Percentiles rank a stretch among this genome's conserved stretches.
Conservation (phyloP, 1,139 yeast genomes). For the Hemisphaericaspora lyxosophila region DNA sequence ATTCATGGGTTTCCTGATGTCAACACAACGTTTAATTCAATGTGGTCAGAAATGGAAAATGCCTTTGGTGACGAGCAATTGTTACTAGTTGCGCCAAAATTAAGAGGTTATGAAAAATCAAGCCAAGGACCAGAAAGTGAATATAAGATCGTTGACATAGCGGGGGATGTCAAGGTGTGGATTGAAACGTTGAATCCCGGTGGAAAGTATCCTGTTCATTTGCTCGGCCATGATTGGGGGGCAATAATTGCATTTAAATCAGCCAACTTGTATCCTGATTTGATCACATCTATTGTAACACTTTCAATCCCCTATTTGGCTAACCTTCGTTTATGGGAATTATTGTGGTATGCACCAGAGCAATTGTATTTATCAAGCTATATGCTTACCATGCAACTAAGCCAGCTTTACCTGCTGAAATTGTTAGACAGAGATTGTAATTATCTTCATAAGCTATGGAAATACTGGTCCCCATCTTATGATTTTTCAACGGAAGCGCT, state of each 20-base stretch:
- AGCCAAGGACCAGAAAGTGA: slow-evolving; percentile 29
- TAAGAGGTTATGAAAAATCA: slow-evolving; percentile 43
- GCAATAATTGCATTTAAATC: slow-evolving; percentile 39
- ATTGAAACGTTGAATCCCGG: slow-evolving; percentile 22
- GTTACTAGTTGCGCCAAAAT: slow-evolving; percentile 36
- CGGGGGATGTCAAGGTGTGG: slow-evolving; percentile 39
- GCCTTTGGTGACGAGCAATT: slow-evolving; percentile 21
- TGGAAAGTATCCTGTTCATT: slow-evolving; percentile 32
- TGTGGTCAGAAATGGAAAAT: slow-evolving; percentile 24
- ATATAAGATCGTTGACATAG: slow-evolving; percentile 32
- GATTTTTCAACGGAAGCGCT: slow-evolving; percentile 28
- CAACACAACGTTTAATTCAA: slow-evolving; percentile 28
- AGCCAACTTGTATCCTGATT: slow-evolving; percentile 37
- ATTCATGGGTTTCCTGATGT: slow-evolving; percentile 49
- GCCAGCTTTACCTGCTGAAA: slow-evolving; percentile 24
- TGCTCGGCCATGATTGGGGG: slow-evolving; percentile 52
- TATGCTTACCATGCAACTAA: slow-evolving; percentile 42
- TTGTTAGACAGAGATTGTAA: slow-evolving; percentile 21
- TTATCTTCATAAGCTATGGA: slow-evolving; percentile 39
- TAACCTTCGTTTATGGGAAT: slow-evolving; percentile 28
- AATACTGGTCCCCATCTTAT: slow-evolving; percentile 46
- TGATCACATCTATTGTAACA: slow-evolving; percentile 34
- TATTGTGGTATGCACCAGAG: slow-evolving; percentile 31
- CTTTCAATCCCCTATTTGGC: slow-evolving; percentile 43
- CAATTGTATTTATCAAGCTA: slow-evolving; percentile 40